Percentiles rank a stretch among this genome's conserved stretches.
phyloP scores from a whole-genome alignment of 2,329 filamentous ascomycete species.

The Colletotrichum tabaci region DNA sequence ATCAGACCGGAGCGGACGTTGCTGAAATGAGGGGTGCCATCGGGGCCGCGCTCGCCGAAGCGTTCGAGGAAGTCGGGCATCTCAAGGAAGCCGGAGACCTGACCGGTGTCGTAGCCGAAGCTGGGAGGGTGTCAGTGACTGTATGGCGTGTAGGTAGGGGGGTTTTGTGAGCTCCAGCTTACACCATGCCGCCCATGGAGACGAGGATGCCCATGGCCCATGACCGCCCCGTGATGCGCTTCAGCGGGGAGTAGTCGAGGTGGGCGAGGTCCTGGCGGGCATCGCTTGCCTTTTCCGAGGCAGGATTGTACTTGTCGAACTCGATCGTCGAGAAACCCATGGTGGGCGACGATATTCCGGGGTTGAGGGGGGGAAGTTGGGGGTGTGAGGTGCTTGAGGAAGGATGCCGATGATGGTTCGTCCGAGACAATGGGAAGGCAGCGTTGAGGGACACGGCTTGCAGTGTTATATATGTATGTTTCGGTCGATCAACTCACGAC shows the following conservation, averaged over 20 bases:
- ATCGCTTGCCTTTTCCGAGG: constrained; percentile 53
- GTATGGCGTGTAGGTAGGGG: too few relatives aligned
- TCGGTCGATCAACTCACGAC: constrained; percentile 28
- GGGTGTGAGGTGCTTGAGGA: background rate
- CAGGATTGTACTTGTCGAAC: constrained; percentile 61
- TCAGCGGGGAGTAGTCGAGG: constrained; percentile 62
- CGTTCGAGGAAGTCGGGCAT: constrained; percentile 70
- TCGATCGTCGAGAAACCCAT: constrained; percentile 51
- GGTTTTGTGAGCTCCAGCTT: constrained; percentile 41
- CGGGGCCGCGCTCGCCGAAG: constrained; percentile 60
- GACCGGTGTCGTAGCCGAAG: constrained; percentile 66
- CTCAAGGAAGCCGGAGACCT: constrained; percentile 70
- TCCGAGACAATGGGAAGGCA: constrained; percentile 13
- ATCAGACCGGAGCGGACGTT: constrained; percentile 71
- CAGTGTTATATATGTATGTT: constrained; percentile 37
- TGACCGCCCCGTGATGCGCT: constrained; percentile 55
- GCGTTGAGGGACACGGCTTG: constrained; percentile 15
- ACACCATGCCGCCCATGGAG: constrained; percentile 63
- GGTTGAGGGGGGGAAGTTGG: constrained; percentile 60
- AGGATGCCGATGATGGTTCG: constrained; percentile 31
- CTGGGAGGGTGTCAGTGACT: constrained; percentile 43
- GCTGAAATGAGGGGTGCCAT: constrained; percentile 62
- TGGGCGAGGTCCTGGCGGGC: constrained; percentile 53
- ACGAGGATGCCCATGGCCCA: constrained; percentile 57
- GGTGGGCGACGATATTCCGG: constrained; percentile 28